Conservation (phyloP, 2,329 filamentous ascomycete genomes). For the Epichloe baconii region DNA sequence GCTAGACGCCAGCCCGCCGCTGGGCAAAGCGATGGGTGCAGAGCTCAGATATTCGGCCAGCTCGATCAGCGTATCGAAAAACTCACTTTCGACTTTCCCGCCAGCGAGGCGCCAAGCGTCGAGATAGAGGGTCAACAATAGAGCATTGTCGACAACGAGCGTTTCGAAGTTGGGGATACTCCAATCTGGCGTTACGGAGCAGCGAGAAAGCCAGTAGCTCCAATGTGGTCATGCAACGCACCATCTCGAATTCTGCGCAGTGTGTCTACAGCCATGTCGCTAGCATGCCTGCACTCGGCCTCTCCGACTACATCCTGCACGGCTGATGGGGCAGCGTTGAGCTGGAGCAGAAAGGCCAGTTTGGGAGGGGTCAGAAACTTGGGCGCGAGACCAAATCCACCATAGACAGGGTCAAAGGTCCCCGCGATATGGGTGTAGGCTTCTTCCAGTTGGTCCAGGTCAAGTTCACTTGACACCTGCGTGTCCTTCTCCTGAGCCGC, state of each 20-base stretch:
- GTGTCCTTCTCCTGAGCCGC: slow-evolving; percentile 12
- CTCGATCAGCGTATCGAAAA: slow-evolving; percentile 67
- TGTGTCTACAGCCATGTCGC: slow-evolving; percentile 68
- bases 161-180: slow-evolving; percentile 94
- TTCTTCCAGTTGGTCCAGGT: slow-evolving; percentile 84
- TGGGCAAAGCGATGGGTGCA: slow-evolving; percentile 49
- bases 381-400: slow-evolving; percentile 68
- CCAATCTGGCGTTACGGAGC: slow-evolving; percentile 87
- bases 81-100: slow-evolving; percentile 47
- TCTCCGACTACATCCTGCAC: slow-evolving; percentile 82
- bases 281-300: slow-evolving; percentile 59
- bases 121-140: slow-evolving; percentile 70
- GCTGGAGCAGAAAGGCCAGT: slow-evolving; percentile 64
- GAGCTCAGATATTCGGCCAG: slow-evolving; percentile 76
- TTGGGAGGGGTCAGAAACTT: slow-evolving; percentile 89
- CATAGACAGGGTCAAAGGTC: slow-evolving; percentile 67
- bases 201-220: slow-evolving; percentile 49
- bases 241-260: slow-evolving; percentile 56
- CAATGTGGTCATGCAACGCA: slow-evolving; percentile 42
- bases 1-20: slow-evolving; percentile 72
- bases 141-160: slow-evolving; percentile 85
- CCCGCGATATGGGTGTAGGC: slow-evolving; percentile 68
- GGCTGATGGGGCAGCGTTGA: slow-evolving; percentile 56
- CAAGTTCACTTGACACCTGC: slow-evolving; percentile 52
- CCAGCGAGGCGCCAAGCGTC: slow-evolving; percentile 61